Percentiles rank a stretch among this genome's conserved stretches.
Conservation (phyloP, 2,329 filamentous ascomycete genomes). For the Diaporthe eres region DNA sequence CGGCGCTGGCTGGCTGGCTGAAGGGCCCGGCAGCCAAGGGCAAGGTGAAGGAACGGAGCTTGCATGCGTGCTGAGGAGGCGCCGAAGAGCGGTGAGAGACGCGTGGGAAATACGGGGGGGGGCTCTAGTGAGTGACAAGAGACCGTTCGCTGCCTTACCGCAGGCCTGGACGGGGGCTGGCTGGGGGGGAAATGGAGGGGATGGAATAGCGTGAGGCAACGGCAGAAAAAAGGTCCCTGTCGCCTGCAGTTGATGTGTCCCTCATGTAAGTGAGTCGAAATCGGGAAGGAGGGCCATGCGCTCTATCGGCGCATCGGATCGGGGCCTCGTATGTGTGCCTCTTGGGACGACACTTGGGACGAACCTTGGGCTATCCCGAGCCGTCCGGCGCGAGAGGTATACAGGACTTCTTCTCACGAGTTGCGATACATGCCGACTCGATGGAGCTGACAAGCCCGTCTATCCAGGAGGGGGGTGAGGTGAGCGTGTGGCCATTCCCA, state of each 20-base stretch:
- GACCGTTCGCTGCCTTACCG: not conserved
- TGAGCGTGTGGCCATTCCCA: not conserved
- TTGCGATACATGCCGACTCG: constrained; percentile 6
- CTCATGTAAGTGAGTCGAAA: constrained; percentile 38
- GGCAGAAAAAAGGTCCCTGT: not conserved
- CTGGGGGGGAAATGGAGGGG: not conserved
- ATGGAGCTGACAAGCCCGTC: not conserved
- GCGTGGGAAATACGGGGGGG: not conserved
- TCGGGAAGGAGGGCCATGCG: constrained; percentile 28
- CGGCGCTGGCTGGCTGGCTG: constrained; percentile 17
- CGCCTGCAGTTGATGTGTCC: constrained; percentile 28
- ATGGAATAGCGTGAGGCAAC: constrained; percentile 15
- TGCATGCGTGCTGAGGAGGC: constrained; percentile 29
- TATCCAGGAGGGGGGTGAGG: not conserved
- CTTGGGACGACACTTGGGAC: constrained; percentile 18
- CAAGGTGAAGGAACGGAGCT: constrained; percentile 26
- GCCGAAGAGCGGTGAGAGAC: constrained; percentile 35
- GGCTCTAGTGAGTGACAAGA: not conserved
- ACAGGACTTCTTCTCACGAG: not conserved
- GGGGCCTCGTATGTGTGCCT: not conserved
- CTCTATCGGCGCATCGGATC: constrained; percentile 24
- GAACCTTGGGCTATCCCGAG: not conserved
- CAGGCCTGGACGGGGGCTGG: not conserved
- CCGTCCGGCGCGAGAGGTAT: constrained; percentile 6
- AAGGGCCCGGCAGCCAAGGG: constrained; percentile 19